These are phyloP conservation scores for Pseudognaphalium luteoalbum DNA, from an alignment of 129 eudicot genomes.

Conservation along the genomic window DNA sequence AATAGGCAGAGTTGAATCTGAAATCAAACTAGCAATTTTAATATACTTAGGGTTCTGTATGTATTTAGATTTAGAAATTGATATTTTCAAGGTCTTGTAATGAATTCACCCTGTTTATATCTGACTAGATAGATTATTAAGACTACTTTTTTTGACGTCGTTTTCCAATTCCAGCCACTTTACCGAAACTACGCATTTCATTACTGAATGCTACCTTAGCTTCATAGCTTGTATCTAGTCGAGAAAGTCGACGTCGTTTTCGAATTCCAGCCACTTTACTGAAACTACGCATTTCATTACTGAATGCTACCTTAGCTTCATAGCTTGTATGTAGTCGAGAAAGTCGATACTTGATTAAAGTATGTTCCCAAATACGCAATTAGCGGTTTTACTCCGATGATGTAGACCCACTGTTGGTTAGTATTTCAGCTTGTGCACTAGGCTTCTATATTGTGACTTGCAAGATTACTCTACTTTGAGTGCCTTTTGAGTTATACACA, in stretches of 20 bases:
- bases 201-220: background rate
- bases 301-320: background rate
- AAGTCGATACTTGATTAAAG: too few species aligned
- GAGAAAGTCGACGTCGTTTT: background rate
- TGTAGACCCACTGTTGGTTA: too few species aligned
- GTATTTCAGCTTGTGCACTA: too few species aligned
- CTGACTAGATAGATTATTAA: background rate
- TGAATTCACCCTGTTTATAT: background rate
- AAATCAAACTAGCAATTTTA: background rate
- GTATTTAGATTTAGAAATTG: background rate
- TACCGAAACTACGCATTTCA: too few species aligned
- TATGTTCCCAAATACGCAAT: too few species aligned
- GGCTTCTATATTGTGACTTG: conserved; percentile 3
- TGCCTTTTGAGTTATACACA: background rate
- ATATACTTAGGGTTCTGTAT: background rate
- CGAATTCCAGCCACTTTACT: background rate
- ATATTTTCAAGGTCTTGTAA: background rate
- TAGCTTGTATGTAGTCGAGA: background rate
- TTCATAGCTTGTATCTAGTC: background rate
- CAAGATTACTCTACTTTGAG: background rate
- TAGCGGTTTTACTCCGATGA: too few species aligned
- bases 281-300: background rate
- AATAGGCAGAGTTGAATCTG: background rate
- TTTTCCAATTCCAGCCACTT: too few species aligned
- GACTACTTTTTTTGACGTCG: background rate